phyloP scores from a whole-genome alignment of 352 stramenopile species.

The Phytophthora colocasiae region DNA sequence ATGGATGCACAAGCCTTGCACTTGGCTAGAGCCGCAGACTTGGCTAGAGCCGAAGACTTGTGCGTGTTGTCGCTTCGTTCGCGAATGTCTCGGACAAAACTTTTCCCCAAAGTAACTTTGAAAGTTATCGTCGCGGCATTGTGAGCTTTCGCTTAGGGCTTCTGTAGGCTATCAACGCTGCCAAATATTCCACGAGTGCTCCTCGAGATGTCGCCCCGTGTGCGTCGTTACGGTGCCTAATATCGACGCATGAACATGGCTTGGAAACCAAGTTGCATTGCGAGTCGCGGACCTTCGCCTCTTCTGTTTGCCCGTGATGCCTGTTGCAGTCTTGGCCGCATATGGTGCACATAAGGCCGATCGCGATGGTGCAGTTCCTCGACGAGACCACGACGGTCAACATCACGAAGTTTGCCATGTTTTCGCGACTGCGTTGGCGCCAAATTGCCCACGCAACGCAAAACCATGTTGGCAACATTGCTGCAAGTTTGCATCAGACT shows the following conservation, averaged over 20 bases:
- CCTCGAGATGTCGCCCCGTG: neutral
- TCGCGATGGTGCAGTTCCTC: conserved; percentile 6
- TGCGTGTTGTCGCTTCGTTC: conserved; percentile 22
- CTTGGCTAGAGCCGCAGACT: conserved; percentile 11
- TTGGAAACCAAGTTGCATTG: neutral
- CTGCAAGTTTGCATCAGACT: neutral
- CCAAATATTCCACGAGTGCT: conserved; percentile 9
- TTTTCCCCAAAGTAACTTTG: conserved; percentile 2
- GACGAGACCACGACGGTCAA: conserved; percentile 8
- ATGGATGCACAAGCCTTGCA: conserved; percentile 21
- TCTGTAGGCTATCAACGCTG: neutral
- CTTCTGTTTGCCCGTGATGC: conserved; percentile 25
- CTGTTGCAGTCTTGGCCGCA: conserved; percentile 22
- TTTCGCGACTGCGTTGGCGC: conserved; percentile 4
- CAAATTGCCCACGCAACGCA: neutral
- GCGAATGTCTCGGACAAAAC: conserved; percentile 14
- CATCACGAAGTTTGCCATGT: conserved; percentile 9
- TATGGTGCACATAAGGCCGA: conserved; percentile 26
- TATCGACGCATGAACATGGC: conserved; percentile 3
- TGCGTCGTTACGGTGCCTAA: conserved; percentile 7
- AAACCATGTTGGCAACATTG: neutral
- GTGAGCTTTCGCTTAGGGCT: conserved; percentile 7
- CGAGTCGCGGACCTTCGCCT: neutral
- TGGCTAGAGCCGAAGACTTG: conserved; percentile 13
- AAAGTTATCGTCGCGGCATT: conserved; percentile 26